Base-by-base conservation (phyloP, 106 monocot species). In the Dioscorea alata region DNA sequence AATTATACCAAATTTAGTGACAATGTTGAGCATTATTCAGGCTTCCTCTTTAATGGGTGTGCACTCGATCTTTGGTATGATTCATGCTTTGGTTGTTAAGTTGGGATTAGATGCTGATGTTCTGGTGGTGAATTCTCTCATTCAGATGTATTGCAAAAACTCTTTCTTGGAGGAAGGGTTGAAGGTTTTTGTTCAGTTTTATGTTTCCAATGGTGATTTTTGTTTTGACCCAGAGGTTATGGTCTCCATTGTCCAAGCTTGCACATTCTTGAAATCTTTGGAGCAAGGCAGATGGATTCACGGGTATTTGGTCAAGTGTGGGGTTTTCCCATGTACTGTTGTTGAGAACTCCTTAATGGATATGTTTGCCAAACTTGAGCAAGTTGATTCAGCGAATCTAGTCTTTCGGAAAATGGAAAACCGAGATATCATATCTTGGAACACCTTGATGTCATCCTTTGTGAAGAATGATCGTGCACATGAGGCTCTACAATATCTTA, bases 71-170 rank as follows among this genome's bases (percentile, higher is more conserved):
- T 70, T 78, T 51, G 23, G 63, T 48, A 64, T 68, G 34, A 13
- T 72, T 64, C 80, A 80, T 62, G 80, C 75, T 28, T 71, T 63
- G 70, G 61, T 71, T 63, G 31, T 42, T 16, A 66, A 67, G 22
- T 15, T 79, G 50, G 72, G 50, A 59, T 63, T 83, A 16, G 71
- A n/a, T 60, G 14, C 16, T 22, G n/a, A 68, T 56, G 50, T 7
- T 42, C 63, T 42, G 13, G 75, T 79, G 2, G 56, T 49, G 23
- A 72, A 79, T 74, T 83, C 83, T 72, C 75, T 83, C 48, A 57
- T 75, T 51, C 69, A 75, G 61, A 88, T 79, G 81, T 88, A 81
- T 48, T 66, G 60, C 2, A 88, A 74, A 64, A 88, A 81, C 42
- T 80, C 62, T 35, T 65, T 77, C 70, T 53, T 81, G 49, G 48